Evolutionary conservation across 306 rosid species (phyloP), one percentile per base, ranked within the genome.

Genomic region (Cicer bijugum): DNA sequence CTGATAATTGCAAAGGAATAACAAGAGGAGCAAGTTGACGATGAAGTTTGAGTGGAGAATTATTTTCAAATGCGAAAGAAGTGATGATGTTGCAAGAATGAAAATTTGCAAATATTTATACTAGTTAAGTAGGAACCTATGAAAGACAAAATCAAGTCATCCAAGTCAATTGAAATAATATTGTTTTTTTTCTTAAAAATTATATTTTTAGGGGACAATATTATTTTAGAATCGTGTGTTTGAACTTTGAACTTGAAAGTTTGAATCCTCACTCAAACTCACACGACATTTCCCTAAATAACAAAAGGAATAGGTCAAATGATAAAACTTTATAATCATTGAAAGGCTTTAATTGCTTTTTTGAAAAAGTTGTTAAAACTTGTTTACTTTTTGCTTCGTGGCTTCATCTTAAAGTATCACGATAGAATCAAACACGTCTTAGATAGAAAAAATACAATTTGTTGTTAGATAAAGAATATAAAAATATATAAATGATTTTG

Each of bases 101-200:
- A 63, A n/a, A 63, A 42, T 64, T 43, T 28, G 33, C 5, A 40
- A 8, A 5, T 15, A 64, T 64, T 64, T 64, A 64, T 62, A 62
- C 40, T 4, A n/a, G 62, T 15, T 47, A 47, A 15, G 9, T 59
- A 12, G 66, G 43, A 63, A 28, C 8, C 2, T 20, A 57, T 10
- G 39, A 57, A 57, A 9, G 8, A 23, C 37, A 40, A 12, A 42
- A 2, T 38, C 20, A 61, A 38, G 68, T 62, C 68, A 62, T 37
- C n/a, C n/a, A 8, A 61, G 47, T 62, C 68, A 38, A 37, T 14
- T 38, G 12, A 14, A 61, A 38, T 8, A 38, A 12, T 58, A 14
- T 48, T 58, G 16, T 37, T 60, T 37, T 17, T 17, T 60, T 37
- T 60, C 2, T n/a, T 60, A 1, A 33, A 28, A 28, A 58, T 2